Evolutionary conservation across 257 asterid species (phyloP), one percentile per base, ranked within the genome.

Genomic region (Phtheirospermum japonicum): DNA sequence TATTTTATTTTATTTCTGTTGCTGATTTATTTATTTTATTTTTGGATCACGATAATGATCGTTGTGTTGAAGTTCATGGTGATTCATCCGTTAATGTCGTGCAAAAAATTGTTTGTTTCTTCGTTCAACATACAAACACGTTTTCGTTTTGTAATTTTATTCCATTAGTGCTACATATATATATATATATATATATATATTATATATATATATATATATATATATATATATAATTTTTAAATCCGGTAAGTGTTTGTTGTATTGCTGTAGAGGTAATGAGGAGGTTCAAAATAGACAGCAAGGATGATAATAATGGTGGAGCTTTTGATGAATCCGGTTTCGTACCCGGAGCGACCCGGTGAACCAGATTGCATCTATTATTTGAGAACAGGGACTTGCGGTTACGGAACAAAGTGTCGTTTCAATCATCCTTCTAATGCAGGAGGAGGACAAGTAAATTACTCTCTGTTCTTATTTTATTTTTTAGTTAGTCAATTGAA

Each of bases 331-430:
- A 23, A 23, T 23, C 28, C 28, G 28, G 28, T 23, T n/a, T 23
- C 28, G 28, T 85, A 72, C 66, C 94, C 90, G 16, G 85, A 73
- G 63, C 79, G 94, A 30, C 90, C 89, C 0, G 94, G 94, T 1
- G 86, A 80, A 61, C 94, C 88, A 8, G 88, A 83, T 68, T 85
- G 94, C 80, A 66, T 77, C 55, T 81, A 81, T 65, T 85, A 70
- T 74, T 40, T 85, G 67, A 75, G 88, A 77, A 85, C 86, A 17
- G 94, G 94, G 61, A 64, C 74, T 59, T 85, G 94, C 73, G 83
- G 84, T 66, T 85, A 82, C 65, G 94, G 94, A 32, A 79, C 28
- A 23, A 23, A 23, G 28, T 23, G 28, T 23, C 28, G 28, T 23
- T 23, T 23, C 3, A 23, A 23, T 23, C 63, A 85, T 70, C 90